These are phyloP conservation scores for Globisporangium rhizosaccharum DNA, from an alignment of 352 stramenopile genomes.

Conservation along the genomic window DNA sequence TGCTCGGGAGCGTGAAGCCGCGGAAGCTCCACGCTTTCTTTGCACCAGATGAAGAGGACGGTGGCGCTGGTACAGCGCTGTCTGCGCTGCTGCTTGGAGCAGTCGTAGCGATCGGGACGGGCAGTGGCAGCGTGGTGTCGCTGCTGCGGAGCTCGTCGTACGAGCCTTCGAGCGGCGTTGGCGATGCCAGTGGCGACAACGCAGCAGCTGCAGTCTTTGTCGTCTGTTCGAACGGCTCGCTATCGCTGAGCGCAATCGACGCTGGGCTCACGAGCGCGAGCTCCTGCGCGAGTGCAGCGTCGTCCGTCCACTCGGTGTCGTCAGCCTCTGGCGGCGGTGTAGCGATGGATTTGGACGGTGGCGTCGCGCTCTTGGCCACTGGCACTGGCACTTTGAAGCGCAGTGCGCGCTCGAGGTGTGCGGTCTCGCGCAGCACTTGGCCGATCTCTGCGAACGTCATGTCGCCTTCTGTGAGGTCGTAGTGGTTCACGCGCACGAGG, in stretches of 20 bases:
- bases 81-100: background rate
- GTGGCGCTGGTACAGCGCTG: no score
- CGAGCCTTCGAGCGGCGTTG: background rate
- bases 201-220: background rate
- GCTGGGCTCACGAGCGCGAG: slow-evolving; percentile 10
- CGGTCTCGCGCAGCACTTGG: slow-evolving; percentile 47
- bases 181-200: background rate
- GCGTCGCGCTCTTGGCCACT: background rate
- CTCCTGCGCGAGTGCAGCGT: background rate
- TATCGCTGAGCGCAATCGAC: slow-evolving; percentile 10
- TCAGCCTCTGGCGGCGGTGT: background rate
- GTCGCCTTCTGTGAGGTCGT: slow-evolving; percentile 38
- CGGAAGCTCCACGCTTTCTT: slow-evolving; percentile 14
- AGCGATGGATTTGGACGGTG: background rate
- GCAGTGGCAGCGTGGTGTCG: background rate
- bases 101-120: background rate
- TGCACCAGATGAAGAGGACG: background rate
- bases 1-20: slow-evolving; percentile 12
- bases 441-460: slow-evolving; percentile 57
- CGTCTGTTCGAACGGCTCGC: slow-evolving; percentile 4
- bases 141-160: background rate
- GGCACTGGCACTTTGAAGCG: slow-evolving; percentile 35
- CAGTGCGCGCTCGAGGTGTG: slow-evolving; percentile 40
- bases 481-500: slow-evolving; percentile 55
- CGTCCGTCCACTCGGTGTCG: slow-evolving; percentile 1